A percentile compares a stretch with the other conserved stretches of the same genome.
Conservation (phyloP, 2,329 filamentous ascomycete species). For the Fusarium sarcochroum region DNA sequence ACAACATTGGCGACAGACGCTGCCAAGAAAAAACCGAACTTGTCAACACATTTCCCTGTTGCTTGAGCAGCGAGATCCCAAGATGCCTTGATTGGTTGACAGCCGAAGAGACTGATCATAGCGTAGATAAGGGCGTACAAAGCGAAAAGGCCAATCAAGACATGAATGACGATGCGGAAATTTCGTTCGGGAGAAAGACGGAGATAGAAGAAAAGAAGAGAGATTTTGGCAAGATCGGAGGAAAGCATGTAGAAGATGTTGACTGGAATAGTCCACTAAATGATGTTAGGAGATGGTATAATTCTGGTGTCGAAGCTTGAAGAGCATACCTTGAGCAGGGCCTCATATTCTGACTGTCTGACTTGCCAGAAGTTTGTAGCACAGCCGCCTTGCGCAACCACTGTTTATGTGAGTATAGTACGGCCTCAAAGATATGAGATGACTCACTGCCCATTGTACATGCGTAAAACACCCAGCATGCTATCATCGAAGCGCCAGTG, state of each 20-base stretch:
- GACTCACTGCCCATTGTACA: constrained; percentile 45
- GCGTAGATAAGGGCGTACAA: constrained; percentile 42
- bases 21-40: constrained; percentile 44
- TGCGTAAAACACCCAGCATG: constrained; percentile 42
- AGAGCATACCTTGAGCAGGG: constrained; percentile 25
- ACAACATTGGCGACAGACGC: constrained; percentile 44
- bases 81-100: constrained; percentile 40
- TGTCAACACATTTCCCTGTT: constrained; percentile 42
- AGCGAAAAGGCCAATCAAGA: constrained; percentile 16
- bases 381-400: constrained; percentile 39
- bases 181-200: constrained; percentile 40
- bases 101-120: constrained; percentile 43
- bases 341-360: constrained; percentile 24
- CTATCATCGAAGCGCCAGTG: constrained; percentile 38
- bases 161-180: constrained; percentile 33
- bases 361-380: constrained; percentile 43
- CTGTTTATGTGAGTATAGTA: background rate
- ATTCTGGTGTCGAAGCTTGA: fast-evolving
- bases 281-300: background rate
- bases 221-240: constrained; percentile 44
- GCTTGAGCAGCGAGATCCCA: constrained; percentile 42
- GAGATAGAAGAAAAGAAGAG: constrained; percentile 43
- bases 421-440: fast-evolving
- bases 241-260: constrained; percentile 47
- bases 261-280: constrained; percentile 43